Evolutionary conservation across 2,329 filamentous ascomycete species (phyloP).

Genomic region (Aspergillus aculeatinus): DNA sequence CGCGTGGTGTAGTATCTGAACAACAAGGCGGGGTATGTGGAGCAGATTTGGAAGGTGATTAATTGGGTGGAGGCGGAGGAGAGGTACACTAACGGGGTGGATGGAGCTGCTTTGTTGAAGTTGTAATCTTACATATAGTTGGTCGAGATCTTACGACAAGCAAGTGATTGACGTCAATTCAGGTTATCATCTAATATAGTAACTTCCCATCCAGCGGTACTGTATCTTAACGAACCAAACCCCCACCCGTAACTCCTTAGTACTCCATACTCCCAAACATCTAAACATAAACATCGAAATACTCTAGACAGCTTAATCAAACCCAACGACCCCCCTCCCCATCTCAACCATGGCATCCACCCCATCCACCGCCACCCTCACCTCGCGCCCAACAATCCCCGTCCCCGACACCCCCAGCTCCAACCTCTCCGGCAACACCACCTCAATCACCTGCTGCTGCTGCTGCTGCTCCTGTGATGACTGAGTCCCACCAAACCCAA

Average conservation of each 20-base stretch:
- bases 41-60: constrained; percentile 85
- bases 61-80: constrained; percentile 87
- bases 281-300: too few species aligned
- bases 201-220: too few species aligned
- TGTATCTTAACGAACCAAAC: neutral
- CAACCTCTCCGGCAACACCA: constrained; percentile 30
- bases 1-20: constrained; percentile 71
- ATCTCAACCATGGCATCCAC: constrained; percentile 22
- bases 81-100: constrained; percentile 50
- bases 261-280: too few species aligned
- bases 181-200: too few species aligned
- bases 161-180: too few species aligned
- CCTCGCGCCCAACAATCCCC: constrained; percentile 35
- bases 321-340: constrained; percentile 36
- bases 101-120: constrained; percentile 27
- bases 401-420: constrained; percentile 36
- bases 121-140: constrained; percentile 12
- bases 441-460: constrained; percentile 21
- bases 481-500: constrained; percentile 11
- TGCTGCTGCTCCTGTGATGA: neutral
- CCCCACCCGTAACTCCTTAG: too few species aligned
- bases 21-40: constrained; percentile 89
- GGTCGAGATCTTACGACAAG: too few species aligned
- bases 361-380: constrained; percentile 28
- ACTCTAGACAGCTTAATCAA: constrained; percentile 24